Base-by-base conservation (phyloP, 805 yeast genomes). In the Scheffersomyces stipitis region DNA sequence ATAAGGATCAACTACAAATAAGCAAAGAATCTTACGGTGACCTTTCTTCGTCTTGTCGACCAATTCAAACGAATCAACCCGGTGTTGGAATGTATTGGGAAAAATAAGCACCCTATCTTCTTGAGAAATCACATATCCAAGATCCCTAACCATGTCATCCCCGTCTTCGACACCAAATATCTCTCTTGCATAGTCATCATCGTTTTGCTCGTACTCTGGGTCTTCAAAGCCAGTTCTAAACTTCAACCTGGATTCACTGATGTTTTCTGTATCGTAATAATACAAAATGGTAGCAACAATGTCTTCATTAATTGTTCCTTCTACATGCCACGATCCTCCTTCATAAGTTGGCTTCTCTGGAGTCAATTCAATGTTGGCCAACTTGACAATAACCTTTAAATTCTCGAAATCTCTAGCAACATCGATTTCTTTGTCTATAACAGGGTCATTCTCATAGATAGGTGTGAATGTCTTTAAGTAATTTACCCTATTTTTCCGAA, bases 311-410 rank as follows among this genome's bases (percentile, higher is more conserved):
- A 55, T 54, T 6, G 62, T 50, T 1, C 71, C 72, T 41, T 66
- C 71, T 1, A 65, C 55, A 36, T 66, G 71, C 71, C 72, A 66
- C 2, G 64, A 44, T 1, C 71, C 71, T 5, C 71, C 72, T 2
- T 42, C 33, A 34, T 65, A 66, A 4, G 34, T 32, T 1, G 70
- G 65, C 20, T 56, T 58, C 28, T 65, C 69, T 0, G 71, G 71
- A 3, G 67, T 61, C 30, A 66, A 45, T 33, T 58, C 60, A 31
- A 66, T 66, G 38, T 58, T 60, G 15, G 70, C 69, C 37, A 66
- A 26, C 36, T 66, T 66, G 5, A 54, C 60, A 31, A 66, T 64
- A 3, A 66, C 68, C 33, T 64, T 61, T 26, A 63, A 36, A n/a
- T 52, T 35, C 7, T 49, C 43, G 27, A 52, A 47, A 10, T 31